Base-by-base conservation (phyloP, 257 asterid genomes). In the Capsicum baccatum region DNA sequence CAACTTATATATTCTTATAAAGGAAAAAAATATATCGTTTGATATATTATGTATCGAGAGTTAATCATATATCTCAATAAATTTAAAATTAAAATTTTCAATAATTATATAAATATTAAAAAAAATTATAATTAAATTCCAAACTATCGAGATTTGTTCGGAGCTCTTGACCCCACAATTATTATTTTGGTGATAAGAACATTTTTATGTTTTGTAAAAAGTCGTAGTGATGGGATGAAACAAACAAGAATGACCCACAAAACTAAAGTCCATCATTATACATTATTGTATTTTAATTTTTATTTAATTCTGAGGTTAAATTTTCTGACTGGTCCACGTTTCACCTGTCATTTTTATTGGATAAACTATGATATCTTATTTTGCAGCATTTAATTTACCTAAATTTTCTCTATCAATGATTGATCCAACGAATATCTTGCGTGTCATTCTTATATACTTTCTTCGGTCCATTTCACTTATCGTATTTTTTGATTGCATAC, bases 361-460 rank as follows among this genome's bases (percentile, higher is more conserved):
- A 81, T 81, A 50, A 62, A 6, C 84, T 44, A 39, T 17, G 73
- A 9, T 60, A 81, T 81, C 84, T 74, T 74, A 44, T 60, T 48
- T 42, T 80, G 44, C 2, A 80, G 59, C 74, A 19, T 44, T 60
- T 60, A 80, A 19, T 39, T 47, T 39, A 73, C 8, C 6, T 50
- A 48, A n/a, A 74, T 50, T 74, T 50, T 3, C 12, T 3, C 4
- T 1, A 47, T 50, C 62, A 74, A 50, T 74, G 85, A 55, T 64
- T 64, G 39, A 85, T 68, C 71, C 79, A 76, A 47, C 63, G 4
- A 39, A 2, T 55, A 6, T 59, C 63, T 66, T 1, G 74, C 85
- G 85, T 79, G 83, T 82, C 81, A 85, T 73, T 79, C 86, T 68
- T 79, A 8, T 19, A 48, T 48, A 48, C 11, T 39, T 39, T 39